Evolutionary conservation across 225 moss, liverwort and hornwort genomes (phyloP).

Genomic region (Pleurozium schreberi): DNA sequence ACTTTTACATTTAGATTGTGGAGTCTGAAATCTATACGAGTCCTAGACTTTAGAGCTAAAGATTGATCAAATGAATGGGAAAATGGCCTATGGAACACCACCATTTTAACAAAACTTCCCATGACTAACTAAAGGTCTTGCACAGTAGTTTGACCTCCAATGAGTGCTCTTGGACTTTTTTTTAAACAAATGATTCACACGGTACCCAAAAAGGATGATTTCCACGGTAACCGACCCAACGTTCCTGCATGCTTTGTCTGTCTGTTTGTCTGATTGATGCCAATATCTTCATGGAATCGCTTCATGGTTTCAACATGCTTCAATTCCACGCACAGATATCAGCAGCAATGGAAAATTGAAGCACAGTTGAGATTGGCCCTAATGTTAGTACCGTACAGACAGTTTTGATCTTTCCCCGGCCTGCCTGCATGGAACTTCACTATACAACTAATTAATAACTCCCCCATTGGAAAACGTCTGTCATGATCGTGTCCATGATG

Average conservation of each 20-base stretch:
- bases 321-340: neutral
- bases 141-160: neutral
- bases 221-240: neutral
- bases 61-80: no score
- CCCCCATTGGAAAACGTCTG: neutral
- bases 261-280: no score
- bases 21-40: no score
- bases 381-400: neutral
- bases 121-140: neutral
- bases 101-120: no score
- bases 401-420: neutral
- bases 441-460: no score
- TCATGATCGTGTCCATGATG: neutral
- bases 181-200: neutral
- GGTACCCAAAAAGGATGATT: neutral
- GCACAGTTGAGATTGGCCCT: neutral
- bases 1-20: no score
- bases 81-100: no score
- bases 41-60: no score
- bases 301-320: neutral
- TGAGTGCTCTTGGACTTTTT: neutral
- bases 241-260: no score
- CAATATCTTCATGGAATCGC: neutral
- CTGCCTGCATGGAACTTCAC: neutral
- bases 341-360: neutral